phyloP scores from a whole-genome alignment of 805 yeast genomes.

The Sungouiella blattae region DNA sequence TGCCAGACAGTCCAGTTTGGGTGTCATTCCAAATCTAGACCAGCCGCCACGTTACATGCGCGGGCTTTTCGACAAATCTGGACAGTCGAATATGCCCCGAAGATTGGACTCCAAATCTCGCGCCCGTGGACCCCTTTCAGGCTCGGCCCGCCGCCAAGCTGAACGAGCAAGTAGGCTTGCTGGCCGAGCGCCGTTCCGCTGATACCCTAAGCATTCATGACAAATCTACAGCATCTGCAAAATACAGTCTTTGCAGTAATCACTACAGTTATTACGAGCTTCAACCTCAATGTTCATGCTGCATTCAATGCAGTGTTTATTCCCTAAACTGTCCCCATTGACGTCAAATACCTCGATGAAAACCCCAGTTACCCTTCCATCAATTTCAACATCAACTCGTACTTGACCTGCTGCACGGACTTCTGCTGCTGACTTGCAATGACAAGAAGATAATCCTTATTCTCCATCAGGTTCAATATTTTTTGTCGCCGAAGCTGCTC shows the following conservation, averaged over 20 bases:
- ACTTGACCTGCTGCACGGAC: constrained; percentile 40
- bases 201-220: no score
- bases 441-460: constrained; percentile 33
- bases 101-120: constrained; percentile 1
- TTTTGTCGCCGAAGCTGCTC: constrained; percentile 26
- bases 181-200: not conserved
- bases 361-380: constrained; percentile 1
- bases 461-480: constrained; percentile 38
- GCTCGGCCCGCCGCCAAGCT: not conserved
- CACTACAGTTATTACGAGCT: no score
- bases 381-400: constrained; percentile 31
- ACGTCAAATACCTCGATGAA: no score
- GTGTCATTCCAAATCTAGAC: constrained; percentile 34
- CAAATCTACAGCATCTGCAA: no score
- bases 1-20: not conserved
- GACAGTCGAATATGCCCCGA: constrained; percentile 7
- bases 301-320: no score
- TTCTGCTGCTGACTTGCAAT: constrained; percentile 41
- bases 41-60: constrained; percentile 43
- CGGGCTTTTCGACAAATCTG: constrained; percentile 29
- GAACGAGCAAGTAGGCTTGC: not conserved
- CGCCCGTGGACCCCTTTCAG: not conserved
- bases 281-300: no score
- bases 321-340: no score
- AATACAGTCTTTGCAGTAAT: no score